Evolutionary conservation across 768 basidiomycete genomes (phyloP), one percentile per base, ranked within the genome.

Genomic region (Pleurotus cornucopiae): DNA sequence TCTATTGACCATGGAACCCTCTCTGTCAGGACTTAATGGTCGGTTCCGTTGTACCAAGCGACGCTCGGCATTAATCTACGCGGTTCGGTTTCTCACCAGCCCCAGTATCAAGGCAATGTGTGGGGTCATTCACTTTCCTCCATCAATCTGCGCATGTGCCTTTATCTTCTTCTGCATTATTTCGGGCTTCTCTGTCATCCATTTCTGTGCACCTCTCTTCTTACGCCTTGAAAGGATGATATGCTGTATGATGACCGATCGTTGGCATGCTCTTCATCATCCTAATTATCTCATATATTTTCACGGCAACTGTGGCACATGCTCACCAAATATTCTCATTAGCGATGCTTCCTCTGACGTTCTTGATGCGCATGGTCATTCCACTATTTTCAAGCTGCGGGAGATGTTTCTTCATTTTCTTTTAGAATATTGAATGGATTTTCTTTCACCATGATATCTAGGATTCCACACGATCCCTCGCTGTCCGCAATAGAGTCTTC

Each of bases 131-230:
- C 51, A 26, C 51, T 40, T 23, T 52, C 34, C 40, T 39, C 41
- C 51, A 52, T 52, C 51, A 52, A 39, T 25, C 37, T 40, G 41
- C 20, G 51, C 51, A 52, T 52, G 51, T 52, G 51, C 13, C 40
- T 23, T 23, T 38, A 14, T 13, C 21, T 7, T 40, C 40, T 37
- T 40, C 40, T 39, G 38, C 21, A 23, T 21, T 40, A 37, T 13
- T 40, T 52, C 7, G 7, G 34, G n/a, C 51, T 52, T 52, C 51
- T 40, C n/a, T 52, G 51, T 52, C 51, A 52, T 52, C 51, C 38
- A 21, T 20, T 52, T 52, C 14, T 20, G 40, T 52, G 14, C 21
- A 16, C 3, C 37, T 52, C 51, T 52, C 37, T 39, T 30, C 51
- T 25, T 23, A 20, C 40, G 21, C 51, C 23, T 37, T 52, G 51